These are phyloP conservation scores for Harrya chromipes DNA, from an alignment of 768 basidiomycete genomes.

Conservation along the genomic window DNA sequence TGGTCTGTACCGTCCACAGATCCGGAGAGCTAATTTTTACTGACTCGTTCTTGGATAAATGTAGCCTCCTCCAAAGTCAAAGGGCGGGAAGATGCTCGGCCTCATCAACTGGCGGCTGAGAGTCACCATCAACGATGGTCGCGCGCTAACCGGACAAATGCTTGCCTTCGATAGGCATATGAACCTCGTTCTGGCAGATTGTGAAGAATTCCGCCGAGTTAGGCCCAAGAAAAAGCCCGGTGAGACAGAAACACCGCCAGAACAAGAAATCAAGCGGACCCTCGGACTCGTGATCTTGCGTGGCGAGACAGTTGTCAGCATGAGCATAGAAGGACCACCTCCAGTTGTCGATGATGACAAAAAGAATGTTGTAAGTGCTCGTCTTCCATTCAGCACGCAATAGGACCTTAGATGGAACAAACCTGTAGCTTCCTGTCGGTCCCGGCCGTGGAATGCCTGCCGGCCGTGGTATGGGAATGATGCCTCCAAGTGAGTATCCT, in stretches of 20 bases:
- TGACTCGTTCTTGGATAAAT: conserved; percentile 6
- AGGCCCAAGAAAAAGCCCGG: conserved; percentile 89
- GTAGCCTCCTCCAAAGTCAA: conserved; percentile 95
- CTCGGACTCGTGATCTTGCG: conserved; percentile 96
- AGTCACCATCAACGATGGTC: conserved; percentile 96
- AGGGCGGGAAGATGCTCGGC: conserved; percentile 96
- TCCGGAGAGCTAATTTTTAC: not conserved
- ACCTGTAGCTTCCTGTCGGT: conserved; percentile 69
- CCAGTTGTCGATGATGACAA: conserved; percentile 89
- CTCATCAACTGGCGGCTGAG: conserved; percentile 98
- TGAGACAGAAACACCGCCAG: conserved; percentile 63
- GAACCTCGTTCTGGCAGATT: conserved; percentile 98
- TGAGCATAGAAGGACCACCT: conserved; percentile 94
- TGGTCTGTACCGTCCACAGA: conserved; percentile 42
- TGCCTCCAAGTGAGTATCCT: conserved; percentile 68
- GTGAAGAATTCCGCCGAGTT: conserved; percentile 95
- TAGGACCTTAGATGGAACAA: conserved; percentile 18
- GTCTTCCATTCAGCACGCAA: conserved; percentile 3
- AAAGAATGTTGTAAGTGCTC: conserved; percentile 64
- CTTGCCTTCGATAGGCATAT: conserved; percentile 99
- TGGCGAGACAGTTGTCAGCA: conserved; percentile 93
- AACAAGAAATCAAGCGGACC: conserved; percentile 94
- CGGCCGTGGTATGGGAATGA: conserved; percentile 95
- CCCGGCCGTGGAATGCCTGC: conserved; percentile 96
- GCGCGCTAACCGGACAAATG: conserved; percentile 96